Evolutionary conservation across 345 rosid genomes (phyloP).

Genomic region (Diplotaxis tenuifolia): DNA sequence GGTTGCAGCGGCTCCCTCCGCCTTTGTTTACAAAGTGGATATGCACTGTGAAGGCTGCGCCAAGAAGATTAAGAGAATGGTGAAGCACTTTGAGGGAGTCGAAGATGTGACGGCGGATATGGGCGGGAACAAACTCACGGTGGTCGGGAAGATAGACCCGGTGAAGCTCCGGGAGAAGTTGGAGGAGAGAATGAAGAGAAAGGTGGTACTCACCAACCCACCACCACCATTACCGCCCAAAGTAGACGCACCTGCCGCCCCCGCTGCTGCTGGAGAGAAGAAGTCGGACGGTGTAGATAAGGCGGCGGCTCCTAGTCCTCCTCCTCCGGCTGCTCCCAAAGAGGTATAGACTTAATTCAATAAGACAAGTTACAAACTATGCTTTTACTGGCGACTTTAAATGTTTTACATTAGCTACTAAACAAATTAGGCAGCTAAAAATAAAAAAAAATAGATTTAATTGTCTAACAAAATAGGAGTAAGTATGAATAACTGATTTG

Average conservation of each 20-base stretch:
- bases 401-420: not conserved
- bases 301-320: conserved; percentile 31
- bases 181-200: conserved; percentile 58
- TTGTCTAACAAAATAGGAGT: not conserved
- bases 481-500: conserved; percentile 5
- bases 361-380: conserved; percentile 6
- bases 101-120: conserved; percentile 59
- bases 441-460: not conserved
- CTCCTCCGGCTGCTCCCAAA: conserved; percentile 34
- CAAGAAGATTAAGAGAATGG: conserved; percentile 52
- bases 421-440: not conserved
- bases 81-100: conserved; percentile 56
- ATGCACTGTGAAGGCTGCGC: conserved; percentile 95
- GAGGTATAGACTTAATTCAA: conserved; percentile 19
- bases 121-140: conserved; percentile 58
- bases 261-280: conserved; percentile 34
- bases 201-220: conserved; percentile 46
- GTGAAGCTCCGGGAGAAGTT: conserved; percentile 39
- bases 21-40: conserved; percentile 58
- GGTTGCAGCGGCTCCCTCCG: not conserved
- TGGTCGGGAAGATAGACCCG: conserved; percentile 74
- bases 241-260: conserved; percentile 17
- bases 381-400: not conserved
- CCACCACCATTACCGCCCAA: conserved; percentile 43
- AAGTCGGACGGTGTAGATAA: conserved; percentile 40